Evolutionary conservation across 129 eudicot species (phyloP).

Genomic region (Saussurea involucrata): DNA sequence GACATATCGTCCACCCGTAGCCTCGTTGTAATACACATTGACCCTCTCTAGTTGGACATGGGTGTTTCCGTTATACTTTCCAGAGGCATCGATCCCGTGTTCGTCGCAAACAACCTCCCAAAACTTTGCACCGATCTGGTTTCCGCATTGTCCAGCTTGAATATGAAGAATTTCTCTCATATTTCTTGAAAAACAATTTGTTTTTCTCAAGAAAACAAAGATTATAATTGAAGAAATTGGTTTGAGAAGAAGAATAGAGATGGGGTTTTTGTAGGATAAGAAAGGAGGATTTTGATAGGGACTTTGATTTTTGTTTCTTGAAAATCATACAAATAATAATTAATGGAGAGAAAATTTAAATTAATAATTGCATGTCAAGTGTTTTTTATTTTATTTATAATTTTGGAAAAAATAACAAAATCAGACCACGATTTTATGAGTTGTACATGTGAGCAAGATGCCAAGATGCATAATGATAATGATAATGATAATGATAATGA

Average conservation of each 20-base stretch:
- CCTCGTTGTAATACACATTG: constrained; percentile 81
- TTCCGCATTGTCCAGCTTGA: constrained; percentile 92
- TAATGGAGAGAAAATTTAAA: constrained; percentile 18
- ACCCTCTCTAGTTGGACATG: constrained; percentile 69
- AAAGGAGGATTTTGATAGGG: constrained; percentile 27
- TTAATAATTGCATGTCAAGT: constrained; percentile 65
- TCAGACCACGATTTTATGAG: constrained; percentile 38
- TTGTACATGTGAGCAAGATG: constrained; percentile 48
- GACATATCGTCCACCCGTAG: constrained; percentile 72
- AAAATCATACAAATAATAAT: constrained; percentile 17
- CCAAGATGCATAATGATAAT: constrained; percentile 40
- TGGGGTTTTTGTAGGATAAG: constrained; percentile 42
- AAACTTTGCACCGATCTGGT: constrained; percentile 82
- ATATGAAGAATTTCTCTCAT: constrained; percentile 90
- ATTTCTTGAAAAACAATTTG: constrained; percentile 6
- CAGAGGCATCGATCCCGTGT: constrained; percentile 69
- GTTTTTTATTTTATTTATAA: constrained; percentile 9
- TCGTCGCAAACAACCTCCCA: constrained; percentile 86
- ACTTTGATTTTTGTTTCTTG: constrained; percentile 34
- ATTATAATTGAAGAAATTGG: not conserved
- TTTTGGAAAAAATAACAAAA: constrained; percentile 31
- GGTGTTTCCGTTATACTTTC: constrained; percentile 46
- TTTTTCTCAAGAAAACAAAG: not conserved
- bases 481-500: too few relatives aligned
- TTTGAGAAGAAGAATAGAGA: constrained; percentile 9